Evolutionary conservation across 805 yeast species (phyloP), one percentile per base, ranked within the genome.

Genomic region (Scheffersomyces ergatensis): DNA sequence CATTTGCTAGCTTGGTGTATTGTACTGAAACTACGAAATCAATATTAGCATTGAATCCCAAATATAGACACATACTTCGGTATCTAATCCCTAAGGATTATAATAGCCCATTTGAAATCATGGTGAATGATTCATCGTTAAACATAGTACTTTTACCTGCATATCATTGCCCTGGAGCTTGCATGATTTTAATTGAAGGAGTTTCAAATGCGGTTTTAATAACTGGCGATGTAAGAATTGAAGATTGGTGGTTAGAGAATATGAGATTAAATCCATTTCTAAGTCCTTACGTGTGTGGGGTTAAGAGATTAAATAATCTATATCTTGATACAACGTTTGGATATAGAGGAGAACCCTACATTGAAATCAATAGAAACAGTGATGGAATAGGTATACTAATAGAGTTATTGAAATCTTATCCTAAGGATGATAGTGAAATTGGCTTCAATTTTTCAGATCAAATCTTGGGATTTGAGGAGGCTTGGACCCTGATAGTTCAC

Each of bases 151-250:
- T 74, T 20, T 62, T 80, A 2, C 70, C 70, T 5, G 70, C 80
- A 0, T 69, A 78, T 49, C 86, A 80, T 48, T 80, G 85, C 50
- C 78, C 82, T 11, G 85, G 85, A 3, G 67, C 82, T 3, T 64
- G 68, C 2, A 76, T 80, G 80, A 73, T 76, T 42, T 62, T 80
- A 21, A 42, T 80, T 1, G 75, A 74, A 43, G 33, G 38, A 1
- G 30, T 12, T 42, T 43, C 36, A 8, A 37, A 43, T 16, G 53
- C 77, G 0, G 71, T 79, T 1, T 59, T 80, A 7, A 61, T 69
- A 23, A 79, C 85, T 0, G 85, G 85, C 2, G 85, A 80, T 49
- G 40, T 77, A 3, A 58, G 83, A 20, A 82, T 82, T 5, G 85
- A 80, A 51, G 34, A 45, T 1, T 75, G 80, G 77, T 77, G 79